Percentiles rank a stretch among this genome's conserved stretches.
phyloP scores from a whole-genome alignment of 306 rosid genomes.

The Casuarina equisetifolia region DNA sequence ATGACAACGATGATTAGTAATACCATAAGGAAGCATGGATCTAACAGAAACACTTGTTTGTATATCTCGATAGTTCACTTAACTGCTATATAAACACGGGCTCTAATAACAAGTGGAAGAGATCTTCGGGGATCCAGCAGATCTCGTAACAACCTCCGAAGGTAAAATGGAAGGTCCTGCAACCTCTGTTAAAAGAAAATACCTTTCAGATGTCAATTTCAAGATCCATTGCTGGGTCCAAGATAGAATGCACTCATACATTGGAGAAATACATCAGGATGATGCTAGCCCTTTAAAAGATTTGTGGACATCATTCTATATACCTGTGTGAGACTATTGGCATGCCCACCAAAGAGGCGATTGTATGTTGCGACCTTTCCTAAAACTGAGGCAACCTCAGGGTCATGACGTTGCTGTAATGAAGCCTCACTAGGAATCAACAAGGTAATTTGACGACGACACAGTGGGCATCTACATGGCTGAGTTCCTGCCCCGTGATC shows the following conservation, averaged over 20 bases:
- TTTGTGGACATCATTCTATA: not conserved
- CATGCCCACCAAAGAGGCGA: conserved; percentile 53
- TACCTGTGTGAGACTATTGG: conserved; percentile 56
- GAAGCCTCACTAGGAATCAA: conserved; percentile 60
- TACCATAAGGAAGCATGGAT: not conserved
- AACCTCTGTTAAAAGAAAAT: conserved; percentile 45
- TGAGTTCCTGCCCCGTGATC: conserved; percentile 52
- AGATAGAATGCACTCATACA: not conserved
- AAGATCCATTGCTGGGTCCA: not conserved
- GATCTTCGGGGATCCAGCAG: conserved; percentile 69
- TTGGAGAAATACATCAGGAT: not conserved
- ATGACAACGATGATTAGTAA: not conserved
- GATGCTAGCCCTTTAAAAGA: not conserved
- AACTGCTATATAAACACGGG: conserved; percentile 71
- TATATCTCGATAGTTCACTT: conserved; percentile 32
- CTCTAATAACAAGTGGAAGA: conserved; percentile 79
- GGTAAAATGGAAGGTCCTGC: conserved; percentile 80
- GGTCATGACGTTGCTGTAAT: conserved; percentile 32
- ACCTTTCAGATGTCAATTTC: conserved; percentile 14
- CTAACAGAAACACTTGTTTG: not conserved
- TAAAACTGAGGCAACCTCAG: conserved; percentile 47
- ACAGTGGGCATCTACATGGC: conserved; percentile 81
- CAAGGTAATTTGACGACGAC: conserved; percentile 76
- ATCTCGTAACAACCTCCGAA: conserved; percentile 67
- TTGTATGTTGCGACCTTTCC: conserved; percentile 53